phyloP scores from a whole-genome alignment of 2,329 filamentous ascomycete genomes.

The Cladosporium velox region DNA sequence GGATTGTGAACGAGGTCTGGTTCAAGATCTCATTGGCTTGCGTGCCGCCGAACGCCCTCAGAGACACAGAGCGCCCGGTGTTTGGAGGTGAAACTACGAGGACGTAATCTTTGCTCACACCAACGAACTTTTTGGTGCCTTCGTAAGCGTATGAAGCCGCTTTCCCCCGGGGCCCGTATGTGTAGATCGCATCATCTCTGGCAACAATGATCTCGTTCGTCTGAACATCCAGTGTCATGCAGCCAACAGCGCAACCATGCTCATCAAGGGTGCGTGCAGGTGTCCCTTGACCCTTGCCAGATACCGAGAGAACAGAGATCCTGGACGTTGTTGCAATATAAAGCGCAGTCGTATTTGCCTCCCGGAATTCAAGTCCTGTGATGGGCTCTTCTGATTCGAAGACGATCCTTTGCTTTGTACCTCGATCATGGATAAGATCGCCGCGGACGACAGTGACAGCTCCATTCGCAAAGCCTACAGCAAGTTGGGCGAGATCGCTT shows the following conservation, averaged over 20 bases:
- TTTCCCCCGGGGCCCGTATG: constrained; percentile 81
- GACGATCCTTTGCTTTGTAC: constrained; percentile 89
- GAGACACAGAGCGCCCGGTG: constrained; percentile 59
- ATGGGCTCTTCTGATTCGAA: constrained; percentile 97
- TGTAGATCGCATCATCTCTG: constrained; percentile 92
- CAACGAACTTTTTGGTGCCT: constrained; percentile 79
- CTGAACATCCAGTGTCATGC: constrained; percentile 82
- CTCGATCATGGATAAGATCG: constrained; percentile 91
- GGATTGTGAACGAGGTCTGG: constrained; percentile 81
- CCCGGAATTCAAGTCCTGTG: constrained; percentile 80
- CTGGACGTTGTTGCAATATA: constrained; percentile 90
- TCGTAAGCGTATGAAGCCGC: constrained; percentile 91
- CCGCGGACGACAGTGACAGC: constrained; percentile 91
- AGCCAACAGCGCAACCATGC: constrained; percentile 85
- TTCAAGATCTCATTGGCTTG: constrained; percentile 78
- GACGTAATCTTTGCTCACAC: constrained; percentile 81
- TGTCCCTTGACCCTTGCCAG: constrained; percentile 84
- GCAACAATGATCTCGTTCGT: constrained; percentile 88
- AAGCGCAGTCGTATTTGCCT: constrained; percentile 68
- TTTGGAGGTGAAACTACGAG: constrained; percentile 80
- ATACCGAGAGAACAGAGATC: constrained; percentile 82
- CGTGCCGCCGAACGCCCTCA: constrained; percentile 72
- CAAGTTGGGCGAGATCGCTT: constrained; percentile 86
- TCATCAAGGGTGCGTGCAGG: constrained; percentile 88
- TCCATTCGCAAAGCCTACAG: constrained; percentile 93